phyloP scores from a whole-genome alignment of 2,329 filamentous ascomycete species.

The Beauveria caledonica region DNA sequence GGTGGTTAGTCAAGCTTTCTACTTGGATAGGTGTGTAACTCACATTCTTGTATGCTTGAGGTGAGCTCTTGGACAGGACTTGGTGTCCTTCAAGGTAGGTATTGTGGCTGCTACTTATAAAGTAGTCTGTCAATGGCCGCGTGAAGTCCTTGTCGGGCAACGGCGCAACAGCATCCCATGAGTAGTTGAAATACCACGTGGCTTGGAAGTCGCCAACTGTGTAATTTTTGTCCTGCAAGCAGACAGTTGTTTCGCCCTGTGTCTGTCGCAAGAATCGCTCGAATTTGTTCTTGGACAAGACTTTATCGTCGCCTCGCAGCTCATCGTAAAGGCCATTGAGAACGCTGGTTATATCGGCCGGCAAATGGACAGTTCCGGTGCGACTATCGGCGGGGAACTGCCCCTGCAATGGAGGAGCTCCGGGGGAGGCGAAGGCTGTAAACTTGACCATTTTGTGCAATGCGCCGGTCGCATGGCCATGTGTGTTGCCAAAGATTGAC shows the following conservation, averaged over 20 bases:
- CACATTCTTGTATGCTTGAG: constrained; percentile 70
- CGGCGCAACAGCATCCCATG: constrained; percentile 37
- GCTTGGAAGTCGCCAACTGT: constrained; percentile 42
- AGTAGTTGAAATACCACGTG: constrained; percentile 36
- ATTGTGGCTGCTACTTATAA: constrained; percentile 91
- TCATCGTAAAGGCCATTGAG: constrained; percentile 40
- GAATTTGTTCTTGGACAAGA: constrained; percentile 31
- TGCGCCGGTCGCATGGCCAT: constrained; percentile 21
- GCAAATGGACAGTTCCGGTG: constrained; percentile 33
- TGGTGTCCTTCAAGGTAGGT: constrained; percentile 88
- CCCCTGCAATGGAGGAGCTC: constrained; percentile 21
- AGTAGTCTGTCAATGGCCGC: constrained; percentile 77
- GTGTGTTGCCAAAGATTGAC: constrained; percentile 32
- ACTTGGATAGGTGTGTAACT: constrained; percentile 21
- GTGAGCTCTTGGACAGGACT: constrained; percentile 66
- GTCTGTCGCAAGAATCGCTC: constrained; percentile 39
- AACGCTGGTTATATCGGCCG: constrained; percentile 39
- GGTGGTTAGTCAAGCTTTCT: neutral
- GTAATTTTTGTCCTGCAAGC: constrained; percentile 34
- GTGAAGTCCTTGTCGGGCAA: constrained; percentile 47
- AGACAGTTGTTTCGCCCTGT: constrained; percentile 36
- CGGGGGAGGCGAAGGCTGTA: constrained; percentile 24
- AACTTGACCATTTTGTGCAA: constrained; percentile 26
- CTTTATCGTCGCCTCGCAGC: constrained; percentile 27
- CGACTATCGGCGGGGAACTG: constrained; percentile 15